Percentiles rank a stretch among this genome's conserved stretches.
Evolutionary conservation across 1,139 yeast genomes (phyloP).

Genomic region (Groenewaldozyma auringiensis): DNA sequence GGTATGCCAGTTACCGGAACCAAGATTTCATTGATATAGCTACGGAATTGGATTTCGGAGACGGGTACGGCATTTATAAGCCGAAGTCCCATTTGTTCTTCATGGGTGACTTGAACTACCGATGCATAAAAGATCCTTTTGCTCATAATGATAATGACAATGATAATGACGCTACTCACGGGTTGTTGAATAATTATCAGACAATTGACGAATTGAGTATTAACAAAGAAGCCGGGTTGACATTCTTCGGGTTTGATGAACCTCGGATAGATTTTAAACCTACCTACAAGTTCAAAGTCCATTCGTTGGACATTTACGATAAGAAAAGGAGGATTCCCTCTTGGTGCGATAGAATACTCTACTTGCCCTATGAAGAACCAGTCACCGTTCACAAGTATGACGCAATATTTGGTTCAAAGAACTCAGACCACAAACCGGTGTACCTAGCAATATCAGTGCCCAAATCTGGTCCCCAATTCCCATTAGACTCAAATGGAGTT

Average conservation of each 20-base stretch:
- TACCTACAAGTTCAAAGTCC: constrained; percentile 59
- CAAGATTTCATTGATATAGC: constrained; percentile 44
- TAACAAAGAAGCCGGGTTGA: constrained; percentile 39
- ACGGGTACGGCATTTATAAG: constrained; percentile 50
- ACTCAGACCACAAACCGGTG: constrained; percentile 43
- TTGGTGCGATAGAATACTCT: constrained; percentile 84
- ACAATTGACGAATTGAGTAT: constrained; percentile 51
- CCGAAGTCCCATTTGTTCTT: constrained; percentile 56
- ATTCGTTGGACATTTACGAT: constrained; percentile 38
- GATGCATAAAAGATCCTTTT: constrained; percentile 37
- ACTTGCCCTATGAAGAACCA: constrained; percentile 36
- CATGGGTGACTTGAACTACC: constrained; percentile 78
- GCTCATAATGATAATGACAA: constrained; percentile 6
- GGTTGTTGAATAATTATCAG: constrained; percentile 8
- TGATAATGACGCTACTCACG: constrained; percentile 6
- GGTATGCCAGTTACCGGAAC: constrained; percentile 48
- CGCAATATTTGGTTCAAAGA: constrained; percentile 38
- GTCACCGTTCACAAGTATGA: constrained; percentile 33
- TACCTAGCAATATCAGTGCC: constrained; percentile 31
- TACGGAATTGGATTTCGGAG: constrained; percentile 51
- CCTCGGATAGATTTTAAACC: constrained; percentile 57
- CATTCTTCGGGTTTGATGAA: constrained; percentile 60
- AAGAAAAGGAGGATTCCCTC: constrained; percentile 64
- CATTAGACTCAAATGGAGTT: constrained; percentile 1
- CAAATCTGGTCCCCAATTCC: constrained; percentile 11